Conservation (phyloP, 202 grass and related monocot species). For the Dendrocalamus latiflorus region DNA sequence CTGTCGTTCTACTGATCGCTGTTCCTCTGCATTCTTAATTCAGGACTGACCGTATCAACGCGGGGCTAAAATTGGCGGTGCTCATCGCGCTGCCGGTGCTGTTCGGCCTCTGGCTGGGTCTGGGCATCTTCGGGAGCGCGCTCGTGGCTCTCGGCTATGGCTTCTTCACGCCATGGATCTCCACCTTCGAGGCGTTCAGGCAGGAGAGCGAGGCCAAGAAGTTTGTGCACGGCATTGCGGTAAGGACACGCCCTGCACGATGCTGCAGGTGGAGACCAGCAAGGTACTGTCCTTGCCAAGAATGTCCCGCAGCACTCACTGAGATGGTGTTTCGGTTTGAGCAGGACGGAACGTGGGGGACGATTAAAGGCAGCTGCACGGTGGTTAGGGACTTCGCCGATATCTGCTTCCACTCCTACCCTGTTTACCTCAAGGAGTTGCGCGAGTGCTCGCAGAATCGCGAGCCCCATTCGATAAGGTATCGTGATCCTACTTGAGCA, state of each 20-base stretch:
- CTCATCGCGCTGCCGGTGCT: conserved; percentile 63
- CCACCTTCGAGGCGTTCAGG: conserved; percentile 95
- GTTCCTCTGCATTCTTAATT: conserved; percentile 15
- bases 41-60: conserved; percentile 74
- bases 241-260: conserved; percentile 29
- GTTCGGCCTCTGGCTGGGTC: conserved; percentile 65
- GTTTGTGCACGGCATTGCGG: conserved; percentile 66
- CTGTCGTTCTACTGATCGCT: neutral
- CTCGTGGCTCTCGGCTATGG: conserved; percentile 80
- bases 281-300: neutral
- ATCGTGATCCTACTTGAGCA: neutral
- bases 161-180: conserved; percentile 87
- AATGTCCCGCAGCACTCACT: neutral
- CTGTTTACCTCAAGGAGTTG: conserved; percentile 67
- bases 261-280: neutral
- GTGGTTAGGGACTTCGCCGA: conserved; percentile 86
- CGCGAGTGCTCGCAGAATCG: conserved; percentile 41
- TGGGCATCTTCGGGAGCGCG: conserved; percentile 64
- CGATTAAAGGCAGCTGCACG: no score
- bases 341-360: conserved; percentile 93
- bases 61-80: conserved; percentile 58
- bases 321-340: conserved; percentile 1
- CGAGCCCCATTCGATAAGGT: conserved; percentile 79
- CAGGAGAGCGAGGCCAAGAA: conserved; percentile 72
- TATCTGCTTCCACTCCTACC: conserved; percentile 72